Percentiles rank a stretch among this genome's conserved stretches.
Evolutionary conservation across 2,329 filamentous ascomycete species (phyloP).

Genomic region (Exophiala calicioides): DNA sequence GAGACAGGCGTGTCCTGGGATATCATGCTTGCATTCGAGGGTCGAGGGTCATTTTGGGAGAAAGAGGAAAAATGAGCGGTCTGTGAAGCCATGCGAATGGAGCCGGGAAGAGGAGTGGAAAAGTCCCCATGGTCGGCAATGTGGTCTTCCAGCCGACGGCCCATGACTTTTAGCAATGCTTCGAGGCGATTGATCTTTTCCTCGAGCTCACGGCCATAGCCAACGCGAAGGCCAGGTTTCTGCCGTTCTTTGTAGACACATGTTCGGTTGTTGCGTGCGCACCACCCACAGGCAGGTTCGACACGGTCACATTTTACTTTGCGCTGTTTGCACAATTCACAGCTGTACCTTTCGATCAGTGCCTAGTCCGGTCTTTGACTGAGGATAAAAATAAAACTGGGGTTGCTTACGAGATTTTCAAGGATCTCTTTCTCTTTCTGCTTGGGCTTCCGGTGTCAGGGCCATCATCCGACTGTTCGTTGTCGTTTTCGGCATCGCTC

Average conservation of each 20-base stretch:
- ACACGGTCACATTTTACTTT: slow-evolving; percentile 48
- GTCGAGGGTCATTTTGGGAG: slow-evolving; percentile 23
- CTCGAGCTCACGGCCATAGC: slow-evolving; percentile 63
- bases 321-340: slow-evolving; percentile 46
- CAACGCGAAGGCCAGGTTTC: slow-evolving; percentile 66
- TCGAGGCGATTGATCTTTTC: slow-evolving; percentile 58
- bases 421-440: slow-evolving; percentile 59
- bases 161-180: slow-evolving; percentile 31
- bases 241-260: slow-evolving; percentile 72
- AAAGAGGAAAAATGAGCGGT: slow-evolving; percentile 12
- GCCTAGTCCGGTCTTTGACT: neutral
- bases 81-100: slow-evolving; percentile 15
- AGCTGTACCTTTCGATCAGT: slow-evolving; percentile 32
- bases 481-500: slow-evolving; percentile 25
- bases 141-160: slow-evolving; percentile 31
- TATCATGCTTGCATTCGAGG: slow-evolving; percentile 20
- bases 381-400: no score
- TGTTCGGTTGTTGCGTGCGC: slow-evolving; percentile 63
- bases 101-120: slow-evolving; percentile 14
- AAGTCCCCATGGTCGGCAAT: slow-evolving; percentile 27
- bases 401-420: slow-evolving; percentile 31
- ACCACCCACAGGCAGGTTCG: slow-evolving; percentile 68
- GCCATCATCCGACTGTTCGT: slow-evolving; percentile 15
- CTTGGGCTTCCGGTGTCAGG: slow-evolving; percentile 15
- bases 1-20: slow-evolving; percentile 27